Conservation (phyloP, 352 stramenopile genomes). For the Phytopythium vexans region DNA sequence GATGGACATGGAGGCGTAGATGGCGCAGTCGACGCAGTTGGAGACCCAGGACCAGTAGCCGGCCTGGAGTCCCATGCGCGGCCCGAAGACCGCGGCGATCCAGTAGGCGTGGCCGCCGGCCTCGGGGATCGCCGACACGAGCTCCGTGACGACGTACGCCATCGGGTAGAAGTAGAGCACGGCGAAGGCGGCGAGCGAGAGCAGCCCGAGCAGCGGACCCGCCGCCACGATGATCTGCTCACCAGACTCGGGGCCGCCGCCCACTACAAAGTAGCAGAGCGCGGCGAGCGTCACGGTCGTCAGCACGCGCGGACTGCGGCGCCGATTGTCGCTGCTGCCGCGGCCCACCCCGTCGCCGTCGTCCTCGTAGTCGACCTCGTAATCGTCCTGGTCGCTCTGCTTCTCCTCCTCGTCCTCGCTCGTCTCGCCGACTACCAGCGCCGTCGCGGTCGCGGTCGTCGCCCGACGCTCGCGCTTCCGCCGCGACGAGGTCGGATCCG, state of each 20-base stretch:
- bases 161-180: conserved; percentile 51
- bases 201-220: conserved; percentile 34
- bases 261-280: conserved; percentile 53
- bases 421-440: not conserved
- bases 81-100: conserved; percentile 63
- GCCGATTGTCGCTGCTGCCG: not conserved
- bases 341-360: too few relatives aligned
- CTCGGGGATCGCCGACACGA: conserved; percentile 44
- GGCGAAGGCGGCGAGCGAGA: conserved; percentile 30
- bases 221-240: conserved; percentile 42
- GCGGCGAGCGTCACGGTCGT: conserved; percentile 38
- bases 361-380: not conserved
- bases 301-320: conserved; percentile 19
- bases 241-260: conserved; percentile 37
- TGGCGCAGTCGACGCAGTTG: conserved; percentile 71
- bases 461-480: not conserved
- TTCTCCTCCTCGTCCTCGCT: not conserved
- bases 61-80: conserved; percentile 65
- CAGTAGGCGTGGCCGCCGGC: conserved; percentile 61
- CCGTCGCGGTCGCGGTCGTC: conserved; percentile 5
- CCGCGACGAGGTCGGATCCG: not conserved
- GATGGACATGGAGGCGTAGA: conserved; percentile 59
- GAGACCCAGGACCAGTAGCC: conserved; percentile 84
- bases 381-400: not conserved
- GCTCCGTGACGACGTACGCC: conserved; percentile 42